Conservation (phyloP, 2,329 filamentous ascomycete species). For the Phyllosticta paracitricarpa region DNA sequence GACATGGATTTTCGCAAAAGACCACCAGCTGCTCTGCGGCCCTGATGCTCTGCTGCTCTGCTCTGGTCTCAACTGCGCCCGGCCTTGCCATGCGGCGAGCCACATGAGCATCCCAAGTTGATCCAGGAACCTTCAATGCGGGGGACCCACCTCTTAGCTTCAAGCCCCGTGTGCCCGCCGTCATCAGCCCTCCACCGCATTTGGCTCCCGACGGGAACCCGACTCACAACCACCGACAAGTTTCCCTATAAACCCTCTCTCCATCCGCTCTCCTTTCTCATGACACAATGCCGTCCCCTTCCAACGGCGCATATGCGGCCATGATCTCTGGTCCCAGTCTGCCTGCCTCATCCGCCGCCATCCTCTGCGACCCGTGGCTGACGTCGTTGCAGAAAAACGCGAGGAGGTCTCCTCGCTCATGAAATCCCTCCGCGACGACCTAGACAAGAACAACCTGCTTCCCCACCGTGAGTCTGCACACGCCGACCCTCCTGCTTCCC, state of each 20-base stretch:
- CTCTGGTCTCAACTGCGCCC: not conserved
- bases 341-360: not conserved
- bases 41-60: too few species aligned
- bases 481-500: not conserved
- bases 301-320: slow-evolving; percentile 10
- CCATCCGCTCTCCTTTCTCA: not conserved
- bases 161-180: slow-evolving; percentile 10
- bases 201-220: not conserved
- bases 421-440: slow-evolving; percentile 50
- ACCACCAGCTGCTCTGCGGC: not conserved
- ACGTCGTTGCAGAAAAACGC: slow-evolving; percentile 47
- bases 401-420: slow-evolving; percentile 58
- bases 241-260: not conserved
- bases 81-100: not conserved
- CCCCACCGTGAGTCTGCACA: slow-evolving; percentile 44
- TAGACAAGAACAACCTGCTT: slow-evolving; percentile 48
- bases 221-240: not conserved
- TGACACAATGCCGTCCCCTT: slow-evolving; percentile 7
- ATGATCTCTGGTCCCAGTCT: slow-evolving; percentile 8
- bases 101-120: slow-evolving; percentile 1
- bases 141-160: slow-evolving; percentile 10
- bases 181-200: not conserved
- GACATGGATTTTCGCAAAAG: not conserved
- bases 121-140: slow-evolving; percentile 5
- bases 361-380: not conserved